A percentile compares a stretch with the other conserved stretches of the same genome.
Conservation (phyloP, 345 rosid species). For the Viola odorata region DNA sequence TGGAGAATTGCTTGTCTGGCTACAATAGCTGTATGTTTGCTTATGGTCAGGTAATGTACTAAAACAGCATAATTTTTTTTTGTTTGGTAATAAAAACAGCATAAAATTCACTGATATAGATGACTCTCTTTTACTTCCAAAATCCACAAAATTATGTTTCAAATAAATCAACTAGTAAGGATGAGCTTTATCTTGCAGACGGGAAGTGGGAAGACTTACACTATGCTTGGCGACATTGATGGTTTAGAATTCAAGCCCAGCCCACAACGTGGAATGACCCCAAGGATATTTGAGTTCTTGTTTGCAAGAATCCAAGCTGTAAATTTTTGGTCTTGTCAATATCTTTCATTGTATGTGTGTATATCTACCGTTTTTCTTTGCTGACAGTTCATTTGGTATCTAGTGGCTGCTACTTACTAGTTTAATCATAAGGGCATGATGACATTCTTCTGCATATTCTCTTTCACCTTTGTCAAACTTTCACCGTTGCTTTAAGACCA, state of each 20-base stretch:
- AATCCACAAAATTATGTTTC: too few relatives aligned
- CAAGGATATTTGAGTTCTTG: conserved; percentile 90
- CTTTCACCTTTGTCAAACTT: background rate
- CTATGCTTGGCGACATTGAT: conserved; percentile 86
- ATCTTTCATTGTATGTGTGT: too few relatives aligned
- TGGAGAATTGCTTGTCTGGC: conserved; percentile 95
- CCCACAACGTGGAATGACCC: conserved; percentile 84
- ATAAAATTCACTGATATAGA: background rate
- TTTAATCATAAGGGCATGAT: too few relatives aligned
- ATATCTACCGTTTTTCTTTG: too few relatives aligned
- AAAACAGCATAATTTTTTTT: background rate
- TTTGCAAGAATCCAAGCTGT: conserved; percentile 97
- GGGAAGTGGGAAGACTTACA: conserved; percentile 96
- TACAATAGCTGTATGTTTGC: conserved; percentile 98
- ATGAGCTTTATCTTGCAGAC: conserved; percentile 46
- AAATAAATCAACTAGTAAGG: too few relatives aligned
- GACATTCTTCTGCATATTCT: too few relatives aligned
- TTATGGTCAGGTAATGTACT: conserved; percentile 76
- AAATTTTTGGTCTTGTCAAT: conserved; percentile 5
- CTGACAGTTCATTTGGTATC: too few relatives aligned
- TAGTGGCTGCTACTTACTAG: too few relatives aligned
- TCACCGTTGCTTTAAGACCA: background rate
- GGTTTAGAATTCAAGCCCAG: conserved; percentile 81
- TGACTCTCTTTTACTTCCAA: background rate
- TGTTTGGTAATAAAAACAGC: too few relatives aligned